Conservation (phyloP, 805 yeast genomes). For the Kodamaea hsintzibuensis region DNA sequence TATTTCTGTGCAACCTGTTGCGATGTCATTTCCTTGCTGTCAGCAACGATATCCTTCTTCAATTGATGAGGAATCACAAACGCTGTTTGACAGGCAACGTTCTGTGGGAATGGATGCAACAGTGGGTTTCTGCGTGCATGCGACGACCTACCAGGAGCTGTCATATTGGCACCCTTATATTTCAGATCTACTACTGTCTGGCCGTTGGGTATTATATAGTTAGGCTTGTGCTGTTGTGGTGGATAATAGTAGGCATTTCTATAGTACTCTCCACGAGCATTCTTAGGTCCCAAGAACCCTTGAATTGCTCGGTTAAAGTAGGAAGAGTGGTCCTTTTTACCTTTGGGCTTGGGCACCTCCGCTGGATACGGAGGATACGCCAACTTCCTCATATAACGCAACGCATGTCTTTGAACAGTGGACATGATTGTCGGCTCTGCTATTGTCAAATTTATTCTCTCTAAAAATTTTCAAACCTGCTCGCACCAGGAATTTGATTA, state of each 20-base stretch:
- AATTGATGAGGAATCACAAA: slow-evolving; percentile 56
- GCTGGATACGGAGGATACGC: slow-evolving; percentile 40
- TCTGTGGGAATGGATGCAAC: slow-evolving; percentile 83
- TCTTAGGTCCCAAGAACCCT: slow-evolving; percentile 79
- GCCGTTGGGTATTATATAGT: slow-evolving; percentile 66
- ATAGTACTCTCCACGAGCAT: slow-evolving; percentile 78
- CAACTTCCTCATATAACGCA: slow-evolving; percentile 28
- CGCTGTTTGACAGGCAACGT: slow-evolving; percentile 69
- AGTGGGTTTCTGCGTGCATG: slow-evolving; percentile 22
- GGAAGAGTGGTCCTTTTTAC: slow-evolving; percentile 46
- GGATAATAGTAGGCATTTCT: slow-evolving; percentile 73
- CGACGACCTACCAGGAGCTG: not conserved
- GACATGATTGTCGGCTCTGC: slow-evolving; percentile 1
- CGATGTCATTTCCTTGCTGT: slow-evolving; percentile 53
- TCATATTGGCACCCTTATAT: slow-evolving; percentile 14
- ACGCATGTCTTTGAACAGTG: slow-evolving; percentile 6
- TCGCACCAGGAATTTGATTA: not conserved
- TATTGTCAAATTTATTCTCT: not conserved
- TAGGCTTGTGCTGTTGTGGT: slow-evolving; percentile 67
- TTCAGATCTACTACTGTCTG: slow-evolving; percentile 24
- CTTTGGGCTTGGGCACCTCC: slow-evolving; percentile 29
- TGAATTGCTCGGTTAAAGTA: slow-evolving; percentile 64
- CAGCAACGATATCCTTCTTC: slow-evolving; percentile 60
- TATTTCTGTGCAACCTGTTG: slow-evolving; percentile 77
- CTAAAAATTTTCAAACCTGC: not conserved